A percentile compares a stretch with the other conserved stretches of the same genome.
Evolutionary conservation across 163 green algal species (phyloP).

Genomic region (Chlorella variabilis): DNA sequence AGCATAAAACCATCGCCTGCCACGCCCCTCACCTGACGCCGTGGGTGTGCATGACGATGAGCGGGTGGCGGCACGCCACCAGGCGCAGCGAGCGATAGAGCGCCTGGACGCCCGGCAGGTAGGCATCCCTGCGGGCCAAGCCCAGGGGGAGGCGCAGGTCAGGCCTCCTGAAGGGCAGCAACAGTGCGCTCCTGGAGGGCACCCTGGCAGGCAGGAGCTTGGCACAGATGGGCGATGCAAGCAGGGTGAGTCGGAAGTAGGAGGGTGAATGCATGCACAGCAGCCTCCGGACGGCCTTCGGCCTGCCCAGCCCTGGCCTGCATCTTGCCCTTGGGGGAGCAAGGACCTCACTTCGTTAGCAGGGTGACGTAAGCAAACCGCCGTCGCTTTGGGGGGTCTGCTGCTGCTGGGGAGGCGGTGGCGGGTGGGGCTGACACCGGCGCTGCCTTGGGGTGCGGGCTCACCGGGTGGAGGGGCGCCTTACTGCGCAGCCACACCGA

Average conservation of each 20-base stretch:
- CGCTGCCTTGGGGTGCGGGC: background rate
- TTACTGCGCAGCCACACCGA: background rate
- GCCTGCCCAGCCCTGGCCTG: background rate
- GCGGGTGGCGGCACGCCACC: constrained; percentile 1
- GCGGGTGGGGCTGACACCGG: background rate
- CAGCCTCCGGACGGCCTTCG: no score
- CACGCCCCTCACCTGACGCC: background rate
- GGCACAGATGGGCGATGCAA: no score
- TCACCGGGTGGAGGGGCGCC: background rate
- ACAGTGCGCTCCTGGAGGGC: background rate
- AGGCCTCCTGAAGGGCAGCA: background rate
- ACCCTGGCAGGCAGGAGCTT: background rate
- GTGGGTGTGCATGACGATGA: constrained; percentile 33
- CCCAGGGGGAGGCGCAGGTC: background rate
- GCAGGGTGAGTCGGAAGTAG: no score
- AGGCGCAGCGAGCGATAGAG: constrained; percentile 10
- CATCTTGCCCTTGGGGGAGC: background rate
- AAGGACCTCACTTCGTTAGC: constrained; percentile 30
- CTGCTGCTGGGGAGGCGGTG: background rate
- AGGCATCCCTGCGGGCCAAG: constrained; percentile 20
- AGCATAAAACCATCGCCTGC: no score
- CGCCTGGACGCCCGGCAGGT: constrained; percentile 29
- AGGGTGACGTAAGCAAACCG: constrained; percentile 42
- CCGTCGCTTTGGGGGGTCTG: background rate
- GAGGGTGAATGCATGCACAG: no score